phyloP scores from a whole-genome alignment of 495 filamentous ascomycete genomes.

The Aspergillus carlsbadensis region DNA sequence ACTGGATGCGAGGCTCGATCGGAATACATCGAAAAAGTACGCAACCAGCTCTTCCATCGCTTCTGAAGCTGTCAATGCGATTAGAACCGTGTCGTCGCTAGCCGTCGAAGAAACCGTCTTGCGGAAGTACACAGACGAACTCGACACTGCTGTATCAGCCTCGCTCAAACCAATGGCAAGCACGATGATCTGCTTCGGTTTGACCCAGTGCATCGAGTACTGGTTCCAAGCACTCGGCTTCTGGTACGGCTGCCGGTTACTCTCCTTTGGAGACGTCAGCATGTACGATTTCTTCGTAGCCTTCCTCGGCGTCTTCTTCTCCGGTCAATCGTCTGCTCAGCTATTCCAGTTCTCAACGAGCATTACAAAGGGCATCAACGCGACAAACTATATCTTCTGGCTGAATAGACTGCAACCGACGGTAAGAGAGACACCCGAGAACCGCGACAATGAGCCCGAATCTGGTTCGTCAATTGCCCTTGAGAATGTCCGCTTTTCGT shows the following conservation, averaged over 20 bases:
- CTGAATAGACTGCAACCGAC: conserved; percentile 63
- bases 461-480: conserved; percentile 71
- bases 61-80: conserved; percentile 86
- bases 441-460: conserved; percentile 68
- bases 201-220: conserved; percentile 39
- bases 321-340: conserved; percentile 46
- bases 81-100: conserved; percentile 85
- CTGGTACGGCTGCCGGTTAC: conserved; percentile 41
- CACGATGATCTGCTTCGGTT: conserved; percentile 36
- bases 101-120: conserved; percentile 82
- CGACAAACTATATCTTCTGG: conserved; percentile 45
- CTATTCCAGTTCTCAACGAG: conserved; percentile 39
- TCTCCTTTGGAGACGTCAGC: conserved; percentile 34
- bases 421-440: conserved; percentile 73
- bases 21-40: conserved; percentile 52
- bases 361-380: conserved; percentile 4
- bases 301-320: conserved; percentile 57
- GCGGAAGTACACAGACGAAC: conserved; percentile 55
- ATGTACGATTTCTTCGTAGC: conserved; percentile 51
- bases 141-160: conserved; percentile 25
- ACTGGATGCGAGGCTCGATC: conserved; percentile 75
- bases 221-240: conserved; percentile 53
- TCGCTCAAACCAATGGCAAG: conserved; percentile 40
- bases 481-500: conserved; percentile 76
- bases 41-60: conserved; percentile 64